Conservation (phyloP, 345 rosid genomes). For the Eutrema japonicum region DNA sequence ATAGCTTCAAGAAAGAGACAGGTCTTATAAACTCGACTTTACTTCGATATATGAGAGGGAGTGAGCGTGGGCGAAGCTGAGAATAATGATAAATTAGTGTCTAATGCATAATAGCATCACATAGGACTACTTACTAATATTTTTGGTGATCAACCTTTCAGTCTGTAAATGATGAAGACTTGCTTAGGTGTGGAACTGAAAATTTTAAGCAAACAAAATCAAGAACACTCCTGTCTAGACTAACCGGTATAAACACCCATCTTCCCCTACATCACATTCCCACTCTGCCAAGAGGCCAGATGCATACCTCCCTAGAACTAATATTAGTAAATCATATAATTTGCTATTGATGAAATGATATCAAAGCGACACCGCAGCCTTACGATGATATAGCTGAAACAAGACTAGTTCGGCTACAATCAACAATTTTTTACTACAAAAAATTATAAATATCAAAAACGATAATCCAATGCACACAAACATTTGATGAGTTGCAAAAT, state of each 20-base stretch:
- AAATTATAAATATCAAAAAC: background rate
- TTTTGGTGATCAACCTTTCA: background rate
- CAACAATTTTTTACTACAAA: background rate
- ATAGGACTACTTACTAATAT: background rate
- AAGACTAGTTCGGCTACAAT: background rate
- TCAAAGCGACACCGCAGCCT: too few species aligned
- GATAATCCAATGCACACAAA: background rate
- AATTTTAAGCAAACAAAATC: too few species aligned
- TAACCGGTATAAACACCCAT: too few species aligned
- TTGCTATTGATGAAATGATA: too few species aligned
- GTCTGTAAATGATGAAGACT: constrained; percentile 1
- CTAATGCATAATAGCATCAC: background rate
- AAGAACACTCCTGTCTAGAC: too few species aligned
- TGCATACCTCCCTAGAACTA: too few species aligned
- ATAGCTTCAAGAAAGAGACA: constrained; percentile 1
- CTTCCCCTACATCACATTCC: too few species aligned
- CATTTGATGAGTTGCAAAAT: constrained; percentile 21
- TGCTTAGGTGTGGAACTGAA: background rate
- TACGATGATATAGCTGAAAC: too few species aligned
- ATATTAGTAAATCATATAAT: too few species aligned
- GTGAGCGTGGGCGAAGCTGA: background rate
- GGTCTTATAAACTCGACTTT: background rate
- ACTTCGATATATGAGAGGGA: background rate
- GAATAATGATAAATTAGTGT: background rate
- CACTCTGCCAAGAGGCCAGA: too few species aligned